phyloP scores from a whole-genome alignment of 257 asterid genomes.

The Apocynum venetum region DNA sequence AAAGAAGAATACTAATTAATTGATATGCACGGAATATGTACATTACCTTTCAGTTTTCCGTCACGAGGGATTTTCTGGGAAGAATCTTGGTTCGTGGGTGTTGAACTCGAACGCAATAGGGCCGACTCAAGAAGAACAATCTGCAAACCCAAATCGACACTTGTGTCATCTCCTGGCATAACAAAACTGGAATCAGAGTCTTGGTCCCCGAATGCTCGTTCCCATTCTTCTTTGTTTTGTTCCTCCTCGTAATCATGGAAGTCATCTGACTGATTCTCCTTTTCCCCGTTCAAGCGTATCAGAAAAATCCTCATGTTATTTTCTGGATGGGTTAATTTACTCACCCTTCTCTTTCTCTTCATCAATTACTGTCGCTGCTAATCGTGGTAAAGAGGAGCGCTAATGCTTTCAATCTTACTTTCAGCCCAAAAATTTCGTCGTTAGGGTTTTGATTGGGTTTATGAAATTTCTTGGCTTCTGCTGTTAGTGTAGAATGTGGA shows the following conservation, averaged over 20 bases:
- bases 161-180: neutral
- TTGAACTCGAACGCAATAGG: neutral
- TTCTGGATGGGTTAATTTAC: no score
- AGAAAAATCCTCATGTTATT: no score
- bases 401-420: neutral
- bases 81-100: neutral
- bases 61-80: neutral
- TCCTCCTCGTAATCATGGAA: neutral
- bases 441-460: neutral
- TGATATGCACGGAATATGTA: neutral
- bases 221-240: neutral
- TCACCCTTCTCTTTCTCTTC: neutral
- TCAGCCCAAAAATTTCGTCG: neutral
- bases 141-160: neutral
- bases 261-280: neutral
- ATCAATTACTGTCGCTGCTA: neutral
- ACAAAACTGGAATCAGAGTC: neutral
- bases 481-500: neutral
- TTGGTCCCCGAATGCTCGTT: neutral
- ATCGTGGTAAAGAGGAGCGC: neutral
- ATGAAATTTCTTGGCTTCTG: neutral
- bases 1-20: neutral
- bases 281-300: neutral
- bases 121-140: neutral
- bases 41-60: neutral